Conservation (phyloP, 192 early-diverging fungal genomes). For the Backusella morwellensis region DNA sequence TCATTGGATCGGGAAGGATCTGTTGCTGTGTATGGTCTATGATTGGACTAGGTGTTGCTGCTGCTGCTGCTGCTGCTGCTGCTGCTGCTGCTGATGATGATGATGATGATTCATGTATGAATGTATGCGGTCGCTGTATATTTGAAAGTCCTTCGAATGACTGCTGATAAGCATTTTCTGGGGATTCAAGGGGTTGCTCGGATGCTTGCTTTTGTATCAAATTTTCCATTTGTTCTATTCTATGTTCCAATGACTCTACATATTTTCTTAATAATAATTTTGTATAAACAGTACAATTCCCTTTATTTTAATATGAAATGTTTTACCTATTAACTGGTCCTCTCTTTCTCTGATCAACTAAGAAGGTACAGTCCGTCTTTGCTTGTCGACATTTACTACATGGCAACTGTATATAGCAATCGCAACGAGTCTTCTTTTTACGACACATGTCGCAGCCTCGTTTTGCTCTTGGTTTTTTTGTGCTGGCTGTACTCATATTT, state of each 20-base stretch:
- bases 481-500: background rate
- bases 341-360: constrained; percentile 47
- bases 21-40: background rate
- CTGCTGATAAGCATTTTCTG: background rate
- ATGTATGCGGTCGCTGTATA: background rate
- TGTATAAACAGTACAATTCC: background rate
- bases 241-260: constrained; percentile 72
- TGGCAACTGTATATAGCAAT: constrained; percentile 55
- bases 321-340: constrained; percentile 75
- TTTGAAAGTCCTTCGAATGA: background rate
- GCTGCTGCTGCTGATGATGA: background rate
- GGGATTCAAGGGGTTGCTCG: background rate
- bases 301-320: background rate
- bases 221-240: constrained; percentile 67
- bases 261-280: constrained; percentile 3
- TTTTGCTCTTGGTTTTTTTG: constrained; percentile 22
- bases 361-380: constrained; percentile 49
- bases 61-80: background rate
- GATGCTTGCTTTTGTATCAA: constrained; percentile 45
- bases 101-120: background rate
- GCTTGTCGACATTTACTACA: constrained; percentile 71
- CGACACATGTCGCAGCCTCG: constrained; percentile 67
- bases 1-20: background rate
- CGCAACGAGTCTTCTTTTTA: constrained; percentile 81
- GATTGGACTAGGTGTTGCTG: background rate